Evolutionary conservation across 2,329 filamentous ascomycete species (phyloP), one percentile per base, ranked within the genome.

Genomic region (Colletotrichum agaves): DNA sequence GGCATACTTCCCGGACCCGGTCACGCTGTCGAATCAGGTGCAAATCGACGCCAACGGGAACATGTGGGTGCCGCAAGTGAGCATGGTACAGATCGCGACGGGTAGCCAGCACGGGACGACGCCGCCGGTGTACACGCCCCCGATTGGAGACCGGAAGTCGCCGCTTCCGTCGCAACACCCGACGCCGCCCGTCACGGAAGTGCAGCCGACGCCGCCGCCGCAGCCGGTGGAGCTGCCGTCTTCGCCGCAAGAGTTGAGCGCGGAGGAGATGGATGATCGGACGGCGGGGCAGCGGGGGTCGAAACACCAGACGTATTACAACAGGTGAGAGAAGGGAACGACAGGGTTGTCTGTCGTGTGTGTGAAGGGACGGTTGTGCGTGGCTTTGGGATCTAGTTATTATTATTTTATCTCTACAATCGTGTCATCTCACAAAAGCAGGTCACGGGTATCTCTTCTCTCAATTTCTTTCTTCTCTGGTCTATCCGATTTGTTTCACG

Each of bases 41-140:
- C 77, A 78, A 67, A 72, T 76, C 17, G 76, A 78, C 64, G 73
- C 71, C 17, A 72, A 77, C 47, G 74, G 74, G 46, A 77, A 75
- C 50, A 53, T 76, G 13, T 78, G 77, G 78, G 59, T 75, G 61
- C 76, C 76, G 15, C 76, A 78, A 50, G 76, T 78, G 50, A 76
- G 75, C 61, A 75, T 76, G 70, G 70, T 78, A 61, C 73, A 72
- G 66, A 47, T 72, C 6, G 55, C 64, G 10, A 61, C 70, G 8
- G 69, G 71, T 19, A 41, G 35, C 46, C 33, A 21, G 23, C 17
- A 47, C 55, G 39, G 47, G 12, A 61, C 46, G 12, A 61, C 46
- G 35, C 63, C 39, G 55, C 60, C 64, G 44, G 61, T 19, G 66
- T 65, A 70, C n/a, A 67, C 67, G 33, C 61, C 61, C 15, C 44